Evolutionary conservation across 2,329 filamentous ascomycete genomes (phyloP).

Genomic region (Paecilomyces sp.): DNA sequence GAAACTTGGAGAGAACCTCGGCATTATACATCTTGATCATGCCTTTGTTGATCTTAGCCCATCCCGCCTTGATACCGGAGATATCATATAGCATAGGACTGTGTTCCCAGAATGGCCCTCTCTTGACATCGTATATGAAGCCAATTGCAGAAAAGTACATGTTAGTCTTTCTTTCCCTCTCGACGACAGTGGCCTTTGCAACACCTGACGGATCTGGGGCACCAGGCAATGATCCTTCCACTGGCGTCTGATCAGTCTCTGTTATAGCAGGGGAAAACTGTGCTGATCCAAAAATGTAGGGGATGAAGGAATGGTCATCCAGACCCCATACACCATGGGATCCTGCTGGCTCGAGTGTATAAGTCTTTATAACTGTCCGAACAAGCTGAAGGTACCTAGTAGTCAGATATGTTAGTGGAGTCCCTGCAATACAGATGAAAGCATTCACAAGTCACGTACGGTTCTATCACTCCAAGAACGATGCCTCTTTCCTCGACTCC

Average conservation of each 20-base stretch:
- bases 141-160: constrained; percentile 95
- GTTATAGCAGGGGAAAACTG: constrained; percentile 74
- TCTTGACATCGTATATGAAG: constrained; percentile 97
- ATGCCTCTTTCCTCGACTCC: constrained; percentile 67
- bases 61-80: constrained; percentile 82
- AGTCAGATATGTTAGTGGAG: constrained; percentile 1
- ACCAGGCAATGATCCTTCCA: constrained; percentile 67
- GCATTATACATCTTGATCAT: constrained; percentile 99
- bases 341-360: constrained; percentile 89
- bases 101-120: constrained; percentile 93
- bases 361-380: constrained; percentile 76
- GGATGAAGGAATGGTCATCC: constrained; percentile 92
- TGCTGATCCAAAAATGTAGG: constrained; percentile 92
- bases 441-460: constrained; percentile 46
- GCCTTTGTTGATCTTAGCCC: constrained; percentile 98
- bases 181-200: constrained; percentile 56
- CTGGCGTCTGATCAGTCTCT: constrained; percentile 57
- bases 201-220: constrained; percentile 68
- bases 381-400: constrained; percentile 70
- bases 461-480: constrained; percentile 74
- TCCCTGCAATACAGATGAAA: neutral
- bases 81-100: constrained; percentile 93
- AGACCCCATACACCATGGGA: constrained; percentile 97
- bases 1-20: constrained; percentile 93
- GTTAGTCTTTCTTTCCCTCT: constrained; percentile 58